A percentile compares a stretch with the other conserved stretches of the same genome.
These are phyloP conservation scores for Ganoderma lucidum DNA, from an alignment of 1,284 basidiomycete genomes.

Conservation along the genomic window DNA sequence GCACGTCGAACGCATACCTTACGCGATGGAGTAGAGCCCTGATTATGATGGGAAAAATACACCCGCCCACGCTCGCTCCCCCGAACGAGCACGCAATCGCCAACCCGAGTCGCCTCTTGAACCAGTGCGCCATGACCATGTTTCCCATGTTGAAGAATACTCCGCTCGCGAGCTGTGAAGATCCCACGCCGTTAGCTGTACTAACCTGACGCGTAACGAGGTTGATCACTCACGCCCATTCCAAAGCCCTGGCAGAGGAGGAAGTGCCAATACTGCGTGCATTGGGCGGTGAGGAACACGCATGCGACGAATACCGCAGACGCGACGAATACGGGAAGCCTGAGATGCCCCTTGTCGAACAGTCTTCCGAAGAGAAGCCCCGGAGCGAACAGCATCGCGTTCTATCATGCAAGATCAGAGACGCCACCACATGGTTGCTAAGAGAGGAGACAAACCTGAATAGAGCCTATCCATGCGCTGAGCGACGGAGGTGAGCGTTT, in stretches of 20 bases:
- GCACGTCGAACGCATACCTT: constrained; percentile 33
- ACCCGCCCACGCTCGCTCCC: constrained; percentile 53
- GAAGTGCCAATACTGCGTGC: constrained; percentile 6
- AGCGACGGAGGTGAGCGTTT: neutral
- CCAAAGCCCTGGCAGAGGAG: constrained; percentile 5
- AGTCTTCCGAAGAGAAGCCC: neutral
- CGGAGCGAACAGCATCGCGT: constrained; percentile 1
- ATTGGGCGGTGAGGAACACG: neutral
- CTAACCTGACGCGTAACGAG: neutral
- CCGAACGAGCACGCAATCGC: constrained; percentile 49
- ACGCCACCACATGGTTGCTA: neutral
- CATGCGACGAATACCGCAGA: neutral
- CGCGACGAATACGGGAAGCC: neutral
- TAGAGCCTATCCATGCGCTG: constrained; percentile 7
- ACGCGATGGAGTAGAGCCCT: constrained; percentile 46
- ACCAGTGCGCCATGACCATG: constrained; percentile 50
- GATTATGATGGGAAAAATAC: constrained; percentile 49
- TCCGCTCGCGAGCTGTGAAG: neutral
- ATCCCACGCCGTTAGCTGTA: neutral
- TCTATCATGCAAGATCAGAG: neutral
- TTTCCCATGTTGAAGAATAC: constrained; percentile 5
- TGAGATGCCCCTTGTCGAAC: neutral
- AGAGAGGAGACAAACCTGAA: neutral
- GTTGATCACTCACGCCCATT: neutral
- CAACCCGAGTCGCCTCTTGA: constrained; percentile 46